These are phyloP conservation scores for Malus hybrid DNA, from an alignment of 331 rosid genomes.

Conservation along the genomic window DNA sequence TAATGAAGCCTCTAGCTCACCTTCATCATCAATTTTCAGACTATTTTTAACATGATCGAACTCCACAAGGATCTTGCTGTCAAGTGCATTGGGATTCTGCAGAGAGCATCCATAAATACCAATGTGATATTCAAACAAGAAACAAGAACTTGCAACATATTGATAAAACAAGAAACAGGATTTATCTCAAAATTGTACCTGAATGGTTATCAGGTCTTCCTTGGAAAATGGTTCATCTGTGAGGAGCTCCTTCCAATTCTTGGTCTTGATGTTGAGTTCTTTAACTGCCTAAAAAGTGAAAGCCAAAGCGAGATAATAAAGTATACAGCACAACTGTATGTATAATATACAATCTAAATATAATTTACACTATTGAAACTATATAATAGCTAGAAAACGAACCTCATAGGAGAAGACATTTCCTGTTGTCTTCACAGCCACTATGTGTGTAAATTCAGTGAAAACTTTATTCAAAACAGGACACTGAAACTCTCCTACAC, in stretches of 20 bases:
- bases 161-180: slow-evolving; percentile 10
- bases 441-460: slow-evolving; percentile 90
- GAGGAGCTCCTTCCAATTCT: slow-evolving; percentile 97
- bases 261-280: slow-evolving; percentile 86
- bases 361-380: not conserved
- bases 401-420: slow-evolving; percentile 96
- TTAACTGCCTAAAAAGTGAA: slow-evolving; percentile 58
- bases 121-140: slow-evolving; percentile 5
- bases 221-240: slow-evolving; percentile 79
- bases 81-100: slow-evolving; percentile 93
- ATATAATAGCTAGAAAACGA: slow-evolving; percentile 12
- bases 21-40: slow-evolving; percentile 81
- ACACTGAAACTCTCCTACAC: slow-evolving; percentile 86
- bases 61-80: slow-evolving; percentile 70
- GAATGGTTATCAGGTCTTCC: slow-evolving; percentile 88
- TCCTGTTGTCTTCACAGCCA: slow-evolving; percentile 93
- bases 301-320: not conserved
- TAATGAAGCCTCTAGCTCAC: slow-evolving; percentile 34
- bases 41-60: slow-evolving; percentile 82
- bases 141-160: not conserved
- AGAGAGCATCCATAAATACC: slow-evolving; percentile 22
- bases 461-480: slow-evolving; percentile 95
- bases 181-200: slow-evolving; percentile 35
- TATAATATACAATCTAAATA: not conserved
- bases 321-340: not conserved